A percentile compares a stretch with the other conserved stretches of the same genome.
phyloP scores from a whole-genome alignment of 148 eudicot species.

The Rhododendron vialii region DNA sequence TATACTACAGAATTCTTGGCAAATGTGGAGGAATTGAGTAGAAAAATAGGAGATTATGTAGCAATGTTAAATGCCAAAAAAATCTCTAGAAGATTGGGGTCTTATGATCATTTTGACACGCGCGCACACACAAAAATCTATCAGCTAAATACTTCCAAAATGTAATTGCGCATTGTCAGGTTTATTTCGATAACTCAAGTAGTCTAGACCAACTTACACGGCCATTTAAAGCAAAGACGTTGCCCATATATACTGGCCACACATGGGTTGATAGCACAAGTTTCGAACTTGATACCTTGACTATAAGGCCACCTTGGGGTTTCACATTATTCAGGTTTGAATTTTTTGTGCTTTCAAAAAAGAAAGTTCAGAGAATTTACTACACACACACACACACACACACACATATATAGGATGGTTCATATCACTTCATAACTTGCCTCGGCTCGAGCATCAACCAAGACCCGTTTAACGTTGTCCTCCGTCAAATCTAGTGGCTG shows the following conservation, averaged over 20 bases:
- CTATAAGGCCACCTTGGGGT: not conserved
- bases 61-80: not conserved
- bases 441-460: constrained; percentile 61
- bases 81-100: not conserved
- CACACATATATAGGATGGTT: not conserved
- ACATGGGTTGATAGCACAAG: too few relatives aligned
- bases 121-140: not conserved
- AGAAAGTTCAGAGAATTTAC: too few relatives aligned
- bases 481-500: constrained; percentile 77
- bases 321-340: not conserved
- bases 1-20: not conserved
- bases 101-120: not conserved
- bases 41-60: not conserved
- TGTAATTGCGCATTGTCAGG: not conserved
- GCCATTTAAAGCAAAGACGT: too few relatives aligned
- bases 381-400: too few relatives aligned
- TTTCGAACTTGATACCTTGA: too few relatives aligned
- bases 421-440: constrained; percentile 14
- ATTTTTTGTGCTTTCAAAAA: not conserved
- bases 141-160: not conserved
- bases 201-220: too few relatives aligned
- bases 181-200: too few relatives aligned
- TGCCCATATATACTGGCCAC: too few relatives aligned
- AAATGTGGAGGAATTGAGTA: not conserved
- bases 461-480: constrained; percentile 64